Evolutionary conservation across 2,329 filamentous ascomycete species (phyloP).

Genomic region (Ceratocystis diversiconidia): DNA sequence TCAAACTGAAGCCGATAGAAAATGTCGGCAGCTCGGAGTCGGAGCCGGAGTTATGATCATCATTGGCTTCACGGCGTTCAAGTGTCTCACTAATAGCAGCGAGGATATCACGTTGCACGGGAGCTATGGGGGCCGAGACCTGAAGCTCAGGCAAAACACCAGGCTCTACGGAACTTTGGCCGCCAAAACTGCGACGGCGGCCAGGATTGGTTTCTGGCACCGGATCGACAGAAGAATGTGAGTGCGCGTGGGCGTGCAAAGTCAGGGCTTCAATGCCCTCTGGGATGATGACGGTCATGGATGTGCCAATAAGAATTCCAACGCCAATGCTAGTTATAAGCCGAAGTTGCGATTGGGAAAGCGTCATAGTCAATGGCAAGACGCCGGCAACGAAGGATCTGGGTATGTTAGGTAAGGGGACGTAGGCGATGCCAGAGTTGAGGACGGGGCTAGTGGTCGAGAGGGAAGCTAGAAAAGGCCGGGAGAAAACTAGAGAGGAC

Average conservation of each 20-base stretch:
- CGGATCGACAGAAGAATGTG: constrained; percentile 11
- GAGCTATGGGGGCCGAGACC: neutral
- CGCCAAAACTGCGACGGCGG: neutral
- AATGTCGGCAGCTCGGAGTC: constrained; percentile 43
- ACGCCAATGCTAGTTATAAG: constrained; percentile 85
- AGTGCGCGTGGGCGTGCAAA: constrained; percentile 28
- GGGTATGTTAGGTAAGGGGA: constrained; percentile 20
- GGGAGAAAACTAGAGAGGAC: constrained; percentile 22
- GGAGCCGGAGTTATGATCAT: constrained; percentile 25
- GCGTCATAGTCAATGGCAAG: constrained; percentile 73
- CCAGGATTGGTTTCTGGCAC: neutral
- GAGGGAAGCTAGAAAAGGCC: constrained; percentile 6
- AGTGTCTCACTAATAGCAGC: constrained; percentile 17
- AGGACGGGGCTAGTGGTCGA: constrained; percentile 18
- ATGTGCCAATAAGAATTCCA: constrained; percentile 86
- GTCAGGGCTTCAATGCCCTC: constrained; percentile 81
- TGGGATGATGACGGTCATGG: constrained; percentile 91
- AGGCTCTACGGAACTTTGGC: neutral
- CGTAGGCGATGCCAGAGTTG: constrained; percentile 17
- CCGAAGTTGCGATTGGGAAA: constrained; percentile 75
- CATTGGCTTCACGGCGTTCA: constrained; percentile 16
- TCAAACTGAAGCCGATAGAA: constrained; percentile 75
- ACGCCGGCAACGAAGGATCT: constrained; percentile 91
- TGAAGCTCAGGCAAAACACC: neutral
- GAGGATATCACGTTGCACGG: constrained; percentile 13